Percentiles rank a stretch among this genome's conserved stretches.
Conservation (phyloP, 306 rosid species). For the Gastrolobium bilobum region DNA sequence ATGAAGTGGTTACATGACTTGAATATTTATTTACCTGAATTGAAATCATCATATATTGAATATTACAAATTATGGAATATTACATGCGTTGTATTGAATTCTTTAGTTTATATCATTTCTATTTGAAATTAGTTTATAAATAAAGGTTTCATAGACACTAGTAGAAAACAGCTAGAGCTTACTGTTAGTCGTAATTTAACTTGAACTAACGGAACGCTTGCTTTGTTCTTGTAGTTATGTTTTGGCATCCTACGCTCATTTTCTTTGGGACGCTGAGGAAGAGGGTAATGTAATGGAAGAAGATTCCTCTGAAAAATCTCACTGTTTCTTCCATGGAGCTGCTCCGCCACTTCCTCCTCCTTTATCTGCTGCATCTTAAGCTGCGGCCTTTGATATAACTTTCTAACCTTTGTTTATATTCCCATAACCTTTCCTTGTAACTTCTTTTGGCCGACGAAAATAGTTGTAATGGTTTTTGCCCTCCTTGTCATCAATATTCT, state of each 20-base stretch:
- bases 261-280: conserved; percentile 92
- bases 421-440: conserved; percentile 45
- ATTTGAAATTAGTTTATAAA: background rate
- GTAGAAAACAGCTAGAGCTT: background rate
- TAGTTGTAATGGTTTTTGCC: conserved; percentile 37
- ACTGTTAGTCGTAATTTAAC: conserved; percentile 4
- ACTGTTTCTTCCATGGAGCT: conserved; percentile 61
- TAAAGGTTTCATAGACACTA: background rate
- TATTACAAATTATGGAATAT: background rate
- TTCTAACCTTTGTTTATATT: conserved; percentile 55
- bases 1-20: background rate
- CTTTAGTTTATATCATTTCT: background rate
- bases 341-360: conserved; percentile 59
- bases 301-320: conserved; percentile 44
- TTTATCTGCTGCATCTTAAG: conserved; percentile 73
- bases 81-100: background rate
- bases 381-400: conserved; percentile 33
- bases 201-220: conserved; percentile 40
- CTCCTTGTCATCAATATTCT: conserved; percentile 29
- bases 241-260: conserved; percentile 83
- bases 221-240: conserved; percentile 71
- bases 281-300: conserved; percentile 57
- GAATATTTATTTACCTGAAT: background rate
- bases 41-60: no score
- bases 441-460: conserved; percentile 49